Evolutionary conservation across 176 grass and related monocot genomes (phyloP), one percentile per base, ranked within the genome.

Genomic region (Paspalum notatum): DNA sequence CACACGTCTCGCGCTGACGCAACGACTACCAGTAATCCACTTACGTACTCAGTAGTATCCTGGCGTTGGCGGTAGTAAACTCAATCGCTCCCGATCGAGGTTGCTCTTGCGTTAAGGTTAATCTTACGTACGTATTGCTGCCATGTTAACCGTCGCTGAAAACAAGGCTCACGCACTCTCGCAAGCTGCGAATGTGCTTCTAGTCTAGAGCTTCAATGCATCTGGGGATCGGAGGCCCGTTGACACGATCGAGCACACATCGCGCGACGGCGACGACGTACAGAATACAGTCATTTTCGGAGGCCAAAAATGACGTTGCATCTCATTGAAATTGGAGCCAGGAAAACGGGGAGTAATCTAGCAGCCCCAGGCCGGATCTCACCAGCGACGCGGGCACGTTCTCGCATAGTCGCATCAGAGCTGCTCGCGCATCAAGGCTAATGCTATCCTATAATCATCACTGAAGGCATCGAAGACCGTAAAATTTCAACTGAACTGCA

Each of bases 221-320:
- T 41, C 75, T 83, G 59, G 86, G 80, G 86, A 88, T 88, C 67
- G 67, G 80, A 54, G 64, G 70, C 52, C 15, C 50, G 43, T 68
- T 63, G 61, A 66, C 40, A 32, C 32, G 32, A 3, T 32, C 32
- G 68, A 24, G 17, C 37, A 67, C 20, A 67, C 20, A 0, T 42
- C 20, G 44, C 80, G 17, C 37, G 4, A 53, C 26, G 43, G 21
- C 21, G 22, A 37, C 32, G 32, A 12, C 25, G 72, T 75, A 53
- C 62, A 32, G 9, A 26, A 22, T 18, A 71, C 78, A 43, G 32
- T 32, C 32, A 32, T 2, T 32, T 32, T 32, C 32, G 32, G 32
- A 32, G 32, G 32, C 32, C 32, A 32, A 32, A 32, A 32, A 32
- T 3, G 32, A 32, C 32, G 32, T 32, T 32, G 32, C 32, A 32